Evolutionary conservation across 768 basidiomycete genomes (phyloP), one percentile per base, ranked within the genome.

Genomic region (Exsudoporus frostii): DNA sequence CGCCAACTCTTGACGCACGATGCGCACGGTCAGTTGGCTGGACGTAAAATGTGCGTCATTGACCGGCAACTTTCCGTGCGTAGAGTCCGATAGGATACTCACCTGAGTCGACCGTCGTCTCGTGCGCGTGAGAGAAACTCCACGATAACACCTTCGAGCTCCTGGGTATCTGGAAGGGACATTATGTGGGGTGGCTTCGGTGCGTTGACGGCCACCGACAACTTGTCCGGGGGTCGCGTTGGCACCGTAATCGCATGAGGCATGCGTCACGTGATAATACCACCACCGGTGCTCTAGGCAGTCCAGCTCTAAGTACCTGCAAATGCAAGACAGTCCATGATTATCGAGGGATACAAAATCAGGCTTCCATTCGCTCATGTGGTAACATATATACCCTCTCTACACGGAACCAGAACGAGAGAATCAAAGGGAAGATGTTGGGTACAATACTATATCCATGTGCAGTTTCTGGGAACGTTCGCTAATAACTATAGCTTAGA

Each of bases 1-100:
- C 66, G 85, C 85, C 1, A 86, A 48, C n/a, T 72, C 61, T 50
- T 70, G 65, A 13, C 85, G 78, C 24, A 86, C 72, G 13, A 76
- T 71, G 22, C 79, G 78, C 15, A 74, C 74, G 2, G 84, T 85
- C 25, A 73, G 51, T 51, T 71, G 42, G 29, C 67, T 68, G 29
- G 3, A 59, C 20, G 37, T 51, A 40, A 45, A 14, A 34, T 14
- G 38, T 8, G 25, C 45, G 46, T 51, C 45, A 57, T 33, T 40
- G 17, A 29, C 5, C n/a, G 29, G 19, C 4, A 25, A 45, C 25
- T 11, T n/a, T 19, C 15, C 7, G 34, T 3, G 27, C 20, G 3
- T 34, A 22, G 34, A 7, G 37, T 43, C 25, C 15, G 5, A 41
- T 14, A 17, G 25, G 32, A 41, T 1, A 46, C 57, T 39, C 44